phyloP scores from a whole-genome alignment of 2,329 filamentous ascomycete species.

The Calonectria henricotiae region DNA sequence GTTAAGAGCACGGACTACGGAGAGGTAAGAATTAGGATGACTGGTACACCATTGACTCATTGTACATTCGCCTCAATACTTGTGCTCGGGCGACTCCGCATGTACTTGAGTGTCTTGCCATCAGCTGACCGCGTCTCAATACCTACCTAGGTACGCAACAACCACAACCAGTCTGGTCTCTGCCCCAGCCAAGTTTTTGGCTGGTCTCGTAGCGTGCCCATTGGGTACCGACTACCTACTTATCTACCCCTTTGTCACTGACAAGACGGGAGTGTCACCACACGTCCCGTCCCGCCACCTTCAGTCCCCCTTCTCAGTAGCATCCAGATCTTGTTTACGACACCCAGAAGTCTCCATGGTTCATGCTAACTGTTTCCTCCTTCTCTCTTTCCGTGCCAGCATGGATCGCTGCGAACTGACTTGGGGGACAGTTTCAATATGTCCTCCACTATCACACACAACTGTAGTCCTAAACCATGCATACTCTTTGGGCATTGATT shows the following conservation, averaged over 20 bases:
- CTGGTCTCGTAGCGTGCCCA: slow-evolving; percentile 3
- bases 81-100: slow-evolving; percentile 6
- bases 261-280: slow-evolving; percentile 18
- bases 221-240: background rate
- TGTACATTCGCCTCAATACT: background rate
- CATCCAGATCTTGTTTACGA: background rate
- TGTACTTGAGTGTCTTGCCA: slow-evolving; percentile 1
- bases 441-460: background rate
- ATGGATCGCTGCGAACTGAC: slow-evolving; percentile 1
- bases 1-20: slow-evolving; percentile 19
- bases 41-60: background rate
- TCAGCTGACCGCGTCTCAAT: background rate
- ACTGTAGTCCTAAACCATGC: slow-evolving; percentile 11
- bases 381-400: background rate
- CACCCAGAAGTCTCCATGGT: background rate
- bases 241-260: background rate
- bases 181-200: background rate
- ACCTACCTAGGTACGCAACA: background rate
- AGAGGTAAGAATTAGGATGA: slow-evolving; percentile 6
- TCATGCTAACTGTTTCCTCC: slow-evolving; percentile 1
- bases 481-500: slow-evolving; percentile 15
- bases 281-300: slow-evolving; percentile 34
- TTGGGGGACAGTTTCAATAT: background rate
- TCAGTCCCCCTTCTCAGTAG: background rate
- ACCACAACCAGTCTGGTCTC: background rate